phyloP scores from a whole-genome alignment of 768 basidiomycete species.

The Suillus sp. region DNA sequence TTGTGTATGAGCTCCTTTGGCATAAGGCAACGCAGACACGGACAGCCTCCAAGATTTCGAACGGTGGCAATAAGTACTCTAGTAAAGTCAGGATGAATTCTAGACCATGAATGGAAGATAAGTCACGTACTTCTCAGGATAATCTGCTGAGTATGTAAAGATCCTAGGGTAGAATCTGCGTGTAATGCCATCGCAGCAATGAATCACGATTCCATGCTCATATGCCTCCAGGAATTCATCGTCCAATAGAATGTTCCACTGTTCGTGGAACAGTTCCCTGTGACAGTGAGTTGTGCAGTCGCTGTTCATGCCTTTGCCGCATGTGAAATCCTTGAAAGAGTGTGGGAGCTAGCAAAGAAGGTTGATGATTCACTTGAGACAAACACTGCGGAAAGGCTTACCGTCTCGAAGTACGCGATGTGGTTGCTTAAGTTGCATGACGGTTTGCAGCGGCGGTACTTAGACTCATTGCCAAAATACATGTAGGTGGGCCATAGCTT shows the following conservation, averaged over 20 bases:
- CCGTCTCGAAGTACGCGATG: constrained; percentile 17
- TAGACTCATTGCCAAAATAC: constrained; percentile 27
- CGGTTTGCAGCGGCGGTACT: constrained; percentile 25
- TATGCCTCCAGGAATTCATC: constrained; percentile 19
- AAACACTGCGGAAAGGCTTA: too few relatives aligned
- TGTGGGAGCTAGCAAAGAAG: too few relatives aligned
- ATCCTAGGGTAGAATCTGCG: constrained; percentile 20
- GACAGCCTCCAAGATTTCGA: too few relatives aligned
- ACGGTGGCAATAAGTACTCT: too few relatives aligned
- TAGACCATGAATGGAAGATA: too few relatives aligned
- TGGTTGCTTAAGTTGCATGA: constrained; percentile 15
- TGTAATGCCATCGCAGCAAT: constrained; percentile 16
- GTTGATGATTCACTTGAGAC: too few relatives aligned
- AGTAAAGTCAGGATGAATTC: too few relatives aligned
- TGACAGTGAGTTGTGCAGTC: constrained; percentile 17
- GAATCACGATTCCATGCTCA: constrained; percentile 21
- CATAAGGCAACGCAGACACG: too few relatives aligned
- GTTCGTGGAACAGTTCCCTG: constrained; percentile 16
- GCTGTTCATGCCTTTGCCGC: constrained; percentile 3
- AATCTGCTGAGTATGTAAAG: constrained; percentile 24
- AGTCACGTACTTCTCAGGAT: constrained; percentile 24
- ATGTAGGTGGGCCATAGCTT: constrained; percentile 31
- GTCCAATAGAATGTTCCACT: constrained; percentile 18
- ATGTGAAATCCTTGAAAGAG: constrained; percentile 9
- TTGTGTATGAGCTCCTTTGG: too few relatives aligned